A percentile compares a stretch with the other conserved stretches of the same genome.
phyloP scores from a whole-genome alignment of 2,329 filamentous ascomycete species.

The Epichloe scottii region DNA sequence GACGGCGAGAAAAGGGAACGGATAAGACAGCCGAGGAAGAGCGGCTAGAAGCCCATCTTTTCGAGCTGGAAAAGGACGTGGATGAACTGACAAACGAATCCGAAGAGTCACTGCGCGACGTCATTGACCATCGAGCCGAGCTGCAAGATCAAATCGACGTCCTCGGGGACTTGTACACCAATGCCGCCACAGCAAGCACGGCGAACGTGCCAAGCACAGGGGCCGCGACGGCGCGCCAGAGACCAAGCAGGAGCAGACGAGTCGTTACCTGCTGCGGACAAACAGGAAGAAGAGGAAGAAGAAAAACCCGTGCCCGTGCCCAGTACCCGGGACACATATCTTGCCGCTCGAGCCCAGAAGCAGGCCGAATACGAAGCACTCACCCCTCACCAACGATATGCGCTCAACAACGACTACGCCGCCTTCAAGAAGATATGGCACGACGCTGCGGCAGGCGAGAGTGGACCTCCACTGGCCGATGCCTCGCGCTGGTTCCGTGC shows the following conservation, averaged over 20 bases:
- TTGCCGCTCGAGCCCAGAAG: constrained; percentile 24
- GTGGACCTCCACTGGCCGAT: constrained; percentile 39
- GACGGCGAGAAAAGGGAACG: constrained; percentile 24
- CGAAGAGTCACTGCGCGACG: constrained; percentile 33
- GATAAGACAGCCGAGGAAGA: constrained; percentile 24
- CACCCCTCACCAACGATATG: constrained; percentile 36
- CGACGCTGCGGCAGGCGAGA: constrained; percentile 35
- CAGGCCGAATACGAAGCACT: constrained; percentile 29
- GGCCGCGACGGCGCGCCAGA: constrained; percentile 7
- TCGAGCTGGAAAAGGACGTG: constrained; percentile 27
- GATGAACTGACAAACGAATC: constrained; percentile 29
- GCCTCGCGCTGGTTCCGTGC: constrained; percentile 40
- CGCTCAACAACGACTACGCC: constrained; percentile 44
- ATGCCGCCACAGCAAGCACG: constrained; percentile 9
- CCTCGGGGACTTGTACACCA: constrained; percentile 22
- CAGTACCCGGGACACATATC: constrained; percentile 22
- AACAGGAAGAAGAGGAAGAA: constrained; percentile 8
- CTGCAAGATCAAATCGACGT: constrained; percentile 35
- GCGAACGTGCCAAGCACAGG: constrained; percentile 6
- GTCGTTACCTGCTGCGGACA: constrained; percentile 1
- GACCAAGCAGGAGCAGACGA: constrained; percentile 4
- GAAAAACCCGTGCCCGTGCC: constrained; percentile 13
- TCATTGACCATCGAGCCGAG: constrained; percentile 37
- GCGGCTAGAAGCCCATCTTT: constrained; percentile 26
- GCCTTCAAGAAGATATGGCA: constrained; percentile 48